These are phyloP conservation scores for Claviceps digitariae DNA, from an alignment of 2,329 filamentous ascomycete genomes.

Conservation along the genomic window DNA sequence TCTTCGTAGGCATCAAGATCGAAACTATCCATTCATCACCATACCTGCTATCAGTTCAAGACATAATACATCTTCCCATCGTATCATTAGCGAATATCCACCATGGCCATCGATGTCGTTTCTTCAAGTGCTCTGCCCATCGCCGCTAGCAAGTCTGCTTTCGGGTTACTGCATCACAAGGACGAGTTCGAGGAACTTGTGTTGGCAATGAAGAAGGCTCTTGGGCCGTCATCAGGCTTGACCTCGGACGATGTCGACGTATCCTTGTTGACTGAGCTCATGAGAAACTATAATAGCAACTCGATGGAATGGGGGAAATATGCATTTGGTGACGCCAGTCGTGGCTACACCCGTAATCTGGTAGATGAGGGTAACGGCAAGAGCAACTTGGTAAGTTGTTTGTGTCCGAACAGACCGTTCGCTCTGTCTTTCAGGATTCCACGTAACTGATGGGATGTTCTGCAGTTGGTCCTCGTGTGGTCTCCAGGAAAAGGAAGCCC, in stretches of 20 bases:
- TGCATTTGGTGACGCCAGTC: constrained; percentile 55
- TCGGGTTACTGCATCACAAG: constrained; percentile 14
- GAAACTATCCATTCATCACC: not conserved
- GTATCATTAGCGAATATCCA: constrained; percentile 6
- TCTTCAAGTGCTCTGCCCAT: constrained; percentile 15
- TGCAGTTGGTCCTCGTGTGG: constrained; percentile 76
- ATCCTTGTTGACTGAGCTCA: constrained; percentile 53
- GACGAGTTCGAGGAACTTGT: constrained; percentile 58
- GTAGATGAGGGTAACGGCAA: constrained; percentile 81
- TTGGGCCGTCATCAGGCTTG: constrained; percentile 72
- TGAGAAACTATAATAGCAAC: constrained; percentile 60
- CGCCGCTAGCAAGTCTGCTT: constrained; percentile 10
- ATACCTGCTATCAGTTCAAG: not conserved
- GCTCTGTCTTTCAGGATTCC: not conserved
- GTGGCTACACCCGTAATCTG: constrained; percentile 74
- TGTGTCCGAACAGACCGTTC: not conserved
- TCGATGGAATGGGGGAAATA: constrained; percentile 61
- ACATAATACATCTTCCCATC: not conserved
- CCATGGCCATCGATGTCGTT: constrained; percentile 23
- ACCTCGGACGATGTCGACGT: constrained; percentile 73
- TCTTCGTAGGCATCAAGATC: not conserved
- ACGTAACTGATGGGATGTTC: not conserved
- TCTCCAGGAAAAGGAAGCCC: constrained; percentile 68
- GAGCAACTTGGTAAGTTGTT: constrained; percentile 50
- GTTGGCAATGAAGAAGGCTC: constrained; percentile 53